Evolutionary conservation across 2,329 filamentous ascomycete species (phyloP).

Genomic region (Cladosporium halotolerans): DNA sequence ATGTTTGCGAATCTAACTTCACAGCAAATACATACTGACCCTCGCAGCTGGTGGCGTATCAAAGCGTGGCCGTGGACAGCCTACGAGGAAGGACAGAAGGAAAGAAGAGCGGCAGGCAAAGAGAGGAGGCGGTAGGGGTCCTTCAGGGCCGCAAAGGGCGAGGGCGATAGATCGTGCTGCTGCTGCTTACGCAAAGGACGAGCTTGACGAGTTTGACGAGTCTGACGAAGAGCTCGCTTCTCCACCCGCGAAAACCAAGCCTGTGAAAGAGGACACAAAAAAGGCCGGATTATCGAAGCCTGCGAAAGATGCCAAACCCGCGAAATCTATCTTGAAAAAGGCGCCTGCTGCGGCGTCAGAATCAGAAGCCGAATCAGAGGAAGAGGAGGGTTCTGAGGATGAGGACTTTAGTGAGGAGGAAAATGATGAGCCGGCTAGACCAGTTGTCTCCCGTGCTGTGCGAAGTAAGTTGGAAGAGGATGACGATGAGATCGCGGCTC

Average conservation of each 20-base stretch:
- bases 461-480: conserved; percentile 63
- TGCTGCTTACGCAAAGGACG: conserved; percentile 12
- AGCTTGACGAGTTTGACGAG: conserved; percentile 31
- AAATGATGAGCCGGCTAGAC: conserved; percentile 4
- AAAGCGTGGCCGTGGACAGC: conserved; percentile 17
- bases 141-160: background rate
- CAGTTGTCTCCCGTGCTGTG: conserved; percentile 10
- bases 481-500: conserved; percentile 77
- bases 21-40: background rate
- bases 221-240: conserved; percentile 18
- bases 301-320: conserved; percentile 25
- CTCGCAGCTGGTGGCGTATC: conserved; percentile 15
- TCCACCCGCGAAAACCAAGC: background rate
- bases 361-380: conserved; percentile 16
- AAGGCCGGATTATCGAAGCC: background rate
- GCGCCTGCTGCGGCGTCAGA: conserved; percentile 14
- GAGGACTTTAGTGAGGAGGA: conserved; percentile 5
- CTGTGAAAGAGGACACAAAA: conserved; percentile 12
- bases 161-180: conserved; percentile 9
- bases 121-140: conserved; percentile 35
- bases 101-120: conserved; percentile 60
- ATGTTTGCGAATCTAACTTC: background rate
- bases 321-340: conserved; percentile 33
- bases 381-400: conserved; percentile 9
- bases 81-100: conserved; percentile 42